Evolutionary conservation across 2,329 filamentous ascomycete genomes (phyloP).

Genomic region (Curvularia eragrostidis): DNA sequence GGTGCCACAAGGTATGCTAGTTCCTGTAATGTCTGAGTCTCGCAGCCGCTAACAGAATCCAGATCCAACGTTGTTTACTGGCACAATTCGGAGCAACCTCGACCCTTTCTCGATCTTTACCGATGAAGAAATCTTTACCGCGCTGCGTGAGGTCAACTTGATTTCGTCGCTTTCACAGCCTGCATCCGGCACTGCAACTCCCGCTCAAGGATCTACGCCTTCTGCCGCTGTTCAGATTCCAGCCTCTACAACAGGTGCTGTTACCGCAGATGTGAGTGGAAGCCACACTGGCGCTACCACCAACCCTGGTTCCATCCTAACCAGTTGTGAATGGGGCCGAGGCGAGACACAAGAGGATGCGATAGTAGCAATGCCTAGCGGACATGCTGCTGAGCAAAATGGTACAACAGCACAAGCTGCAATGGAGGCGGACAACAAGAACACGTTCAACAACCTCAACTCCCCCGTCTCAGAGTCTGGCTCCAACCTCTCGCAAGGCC

Average conservation of each 20-base stretch:
- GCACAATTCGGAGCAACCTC: constrained; percentile 88
- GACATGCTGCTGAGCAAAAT: constrained; percentile 38
- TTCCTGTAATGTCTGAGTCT: not conserved
- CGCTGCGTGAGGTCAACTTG: constrained; percentile 86
- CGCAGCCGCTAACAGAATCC: constrained; percentile 21
- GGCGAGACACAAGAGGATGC: constrained; percentile 40
- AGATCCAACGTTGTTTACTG: constrained; percentile 92
- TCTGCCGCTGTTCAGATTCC: constrained; percentile 42
- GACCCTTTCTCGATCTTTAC: constrained; percentile 91
- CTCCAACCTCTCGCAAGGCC: constrained; percentile 92
- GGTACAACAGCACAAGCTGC: constrained; percentile 33
- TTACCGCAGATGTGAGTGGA: constrained; percentile 35
- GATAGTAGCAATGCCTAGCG: constrained; percentile 41
- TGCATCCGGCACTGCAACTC: constrained; percentile 37
- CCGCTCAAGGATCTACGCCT: constrained; percentile 25
- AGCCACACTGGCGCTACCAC: constrained; percentile 42
- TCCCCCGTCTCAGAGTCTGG: constrained; percentile 89
- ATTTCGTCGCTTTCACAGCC: constrained; percentile 61
- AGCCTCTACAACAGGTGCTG: constrained; percentile 37
- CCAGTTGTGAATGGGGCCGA: constrained; percentile 38
- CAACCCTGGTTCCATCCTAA: constrained; percentile 43
- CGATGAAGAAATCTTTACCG: constrained; percentile 87
- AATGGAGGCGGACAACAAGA: constrained; percentile 77
- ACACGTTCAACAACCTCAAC: constrained; percentile 86
- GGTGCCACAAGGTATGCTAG: constrained; percentile 73